Evolutionary conservation across 768 basidiomycete genomes (phyloP), one percentile per base, ranked within the genome.

Genomic region (Trametes cingulata): DNA sequence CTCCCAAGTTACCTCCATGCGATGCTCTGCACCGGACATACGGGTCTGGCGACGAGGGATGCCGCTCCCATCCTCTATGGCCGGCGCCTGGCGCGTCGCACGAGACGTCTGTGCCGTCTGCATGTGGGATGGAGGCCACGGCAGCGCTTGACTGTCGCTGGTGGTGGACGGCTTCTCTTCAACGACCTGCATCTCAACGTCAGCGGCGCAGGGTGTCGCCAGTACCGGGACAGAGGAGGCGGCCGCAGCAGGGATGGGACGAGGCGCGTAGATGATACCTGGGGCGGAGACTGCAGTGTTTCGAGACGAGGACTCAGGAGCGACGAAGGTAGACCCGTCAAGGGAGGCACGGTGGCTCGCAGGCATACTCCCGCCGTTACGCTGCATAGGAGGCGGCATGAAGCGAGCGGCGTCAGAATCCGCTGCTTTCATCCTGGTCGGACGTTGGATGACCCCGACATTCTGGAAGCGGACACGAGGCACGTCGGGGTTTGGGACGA

Each of bases 151-250:
- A 29, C 76, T 65, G 64, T 82, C 82, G 52, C 81, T 75, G 57
- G 78, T 78, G 24, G 77, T 77, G 15, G 82, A 76, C 40, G 80
- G 76, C 20, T 79, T 77, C 40, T 79, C 77, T 56, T 80, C 76
- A 9, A 76, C 72, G 42, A 67, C 67, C 68, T 80, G 82, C 29
- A 77, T 65, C 36, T 76, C 75, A 25, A 72, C 71, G 42, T 81
- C 76, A 1, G 67, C 69, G 12, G 75, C 73, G 45, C 73, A 74
- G 0, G 82, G 82, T 1, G 80, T 77, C 7, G 73, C 73, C 33
- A 82, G 71, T 39, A 77, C 67, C 22, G 80, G 78, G 25, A 78
- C 58, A 27, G 66, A 61, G 35, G 68, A 56, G 8, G 60, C 40
- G 14, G 64, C 42, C 2, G 59, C 19, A 3, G 65, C 65, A 20